Conservation (phyloP, 306 rosid genomes). For the Gynostemma pentaphyllum region DNA sequence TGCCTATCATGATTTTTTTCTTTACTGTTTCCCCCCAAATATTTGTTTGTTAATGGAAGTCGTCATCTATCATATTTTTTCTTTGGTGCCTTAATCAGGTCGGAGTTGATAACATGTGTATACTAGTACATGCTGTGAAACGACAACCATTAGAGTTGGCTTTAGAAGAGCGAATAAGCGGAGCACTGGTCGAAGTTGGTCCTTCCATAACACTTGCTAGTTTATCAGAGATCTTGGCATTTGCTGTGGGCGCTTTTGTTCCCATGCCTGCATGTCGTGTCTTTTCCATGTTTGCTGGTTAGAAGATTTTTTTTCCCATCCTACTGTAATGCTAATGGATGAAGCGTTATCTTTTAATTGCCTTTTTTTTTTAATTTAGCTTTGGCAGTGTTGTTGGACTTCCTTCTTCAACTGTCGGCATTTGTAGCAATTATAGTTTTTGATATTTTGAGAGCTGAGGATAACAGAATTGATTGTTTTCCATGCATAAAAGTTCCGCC, state of each 20-base stretch:
- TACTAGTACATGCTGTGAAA: slow-evolving; percentile 86
- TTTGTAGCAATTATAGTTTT: slow-evolving; percentile 75
- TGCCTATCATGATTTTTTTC: not conserved
- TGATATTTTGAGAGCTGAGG: slow-evolving; percentile 72
- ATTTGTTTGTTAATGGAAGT: slow-evolving; percentile 3
- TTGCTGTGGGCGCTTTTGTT: slow-evolving; percentile 87
- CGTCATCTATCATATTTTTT: slow-evolving; percentile 11
- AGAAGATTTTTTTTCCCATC: slow-evolving; percentile 5
- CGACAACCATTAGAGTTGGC: slow-evolving; percentile 57
- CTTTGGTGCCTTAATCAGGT: slow-evolving; percentile 45
- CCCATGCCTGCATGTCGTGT: slow-evolving; percentile 99
- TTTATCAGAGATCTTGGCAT: slow-evolving; percentile 83
- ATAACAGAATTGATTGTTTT: slow-evolving; percentile 77
- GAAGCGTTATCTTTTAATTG: not conserved
- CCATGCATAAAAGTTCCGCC: slow-evolving; percentile 67
- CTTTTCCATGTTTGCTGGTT: slow-evolving; percentile 98
- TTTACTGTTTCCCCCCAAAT: not conserved
- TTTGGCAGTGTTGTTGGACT: slow-evolving; percentile 92
- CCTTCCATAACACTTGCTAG: slow-evolving; percentile 93
- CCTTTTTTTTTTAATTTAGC: slow-evolving; percentile 32
- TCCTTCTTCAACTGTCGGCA: slow-evolving; percentile 85
- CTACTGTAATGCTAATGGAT: not conserved
- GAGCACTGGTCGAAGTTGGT: slow-evolving; percentile 88
- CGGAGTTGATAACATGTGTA: slow-evolving; percentile 99
- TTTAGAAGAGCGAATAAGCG: slow-evolving; percentile 67